Conservation (phyloP, 2,329 filamentous ascomycete species). For the Thielaviopsis euricoi region DNA sequence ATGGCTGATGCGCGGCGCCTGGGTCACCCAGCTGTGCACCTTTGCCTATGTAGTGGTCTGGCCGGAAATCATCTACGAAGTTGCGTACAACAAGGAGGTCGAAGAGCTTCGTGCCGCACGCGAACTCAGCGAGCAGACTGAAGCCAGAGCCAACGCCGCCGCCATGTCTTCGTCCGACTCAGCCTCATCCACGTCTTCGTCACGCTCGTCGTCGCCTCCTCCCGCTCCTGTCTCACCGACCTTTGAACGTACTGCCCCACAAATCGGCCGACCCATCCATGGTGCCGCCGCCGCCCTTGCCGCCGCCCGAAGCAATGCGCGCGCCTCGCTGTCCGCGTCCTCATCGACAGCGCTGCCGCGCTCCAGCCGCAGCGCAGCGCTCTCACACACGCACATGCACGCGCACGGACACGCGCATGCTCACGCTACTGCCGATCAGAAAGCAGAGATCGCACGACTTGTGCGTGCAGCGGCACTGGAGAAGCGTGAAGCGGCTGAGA, state of each 20-base stretch:
- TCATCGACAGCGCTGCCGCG: constrained; percentile 10
- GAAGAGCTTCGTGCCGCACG: constrained; percentile 34
- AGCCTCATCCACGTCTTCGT: neutral
- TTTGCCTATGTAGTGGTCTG: constrained; percentile 80
- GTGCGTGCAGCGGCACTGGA: constrained; percentile 40
- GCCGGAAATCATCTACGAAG: constrained; percentile 66
- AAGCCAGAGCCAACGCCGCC: constrained; percentile 13
- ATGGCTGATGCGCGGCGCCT: constrained; percentile 82
- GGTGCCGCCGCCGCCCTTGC: constrained; percentile 13
- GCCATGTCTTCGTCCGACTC: constrained; percentile 10
- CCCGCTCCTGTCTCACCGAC: constrained; percentile 2
- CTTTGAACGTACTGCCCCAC: constrained; percentile 2
- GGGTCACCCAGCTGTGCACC: constrained; percentile 84
- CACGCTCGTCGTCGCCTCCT: constrained; percentile 2
- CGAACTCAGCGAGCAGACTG: neutral
- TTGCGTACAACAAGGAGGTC: constrained; percentile 53
- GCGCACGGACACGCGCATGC: too few species aligned
- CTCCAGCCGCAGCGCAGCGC: constrained; percentile 21
- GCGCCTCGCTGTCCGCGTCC: constrained; percentile 8
- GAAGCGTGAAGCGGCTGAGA: constrained; percentile 37
- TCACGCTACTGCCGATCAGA: constrained; percentile 27
- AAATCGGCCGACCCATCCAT: constrained; percentile 13
- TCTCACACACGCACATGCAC: too few species aligned
- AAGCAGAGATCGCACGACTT: constrained; percentile 44
- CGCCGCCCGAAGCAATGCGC: constrained; percentile 1